Conservation (phyloP, 83 land plant genomes). For the Diphasiastrum complanatum region DNA sequence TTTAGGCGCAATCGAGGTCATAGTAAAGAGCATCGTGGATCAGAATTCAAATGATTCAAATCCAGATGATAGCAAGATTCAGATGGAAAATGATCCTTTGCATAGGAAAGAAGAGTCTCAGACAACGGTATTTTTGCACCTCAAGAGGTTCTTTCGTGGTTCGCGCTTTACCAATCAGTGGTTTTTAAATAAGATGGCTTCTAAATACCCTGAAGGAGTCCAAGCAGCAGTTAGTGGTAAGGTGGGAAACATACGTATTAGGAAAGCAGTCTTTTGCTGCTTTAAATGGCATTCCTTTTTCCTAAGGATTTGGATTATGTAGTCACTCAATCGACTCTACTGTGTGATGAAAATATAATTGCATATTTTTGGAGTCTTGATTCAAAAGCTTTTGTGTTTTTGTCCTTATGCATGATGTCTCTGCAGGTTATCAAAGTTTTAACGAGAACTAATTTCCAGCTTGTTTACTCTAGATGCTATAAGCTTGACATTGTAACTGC, state of each 20-base stretch:
- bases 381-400: too few relatives aligned
- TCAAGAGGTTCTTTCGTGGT: slow-evolving; percentile 37
- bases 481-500: neutral
- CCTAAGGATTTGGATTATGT: too few relatives aligned
- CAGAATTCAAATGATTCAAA: neutral
- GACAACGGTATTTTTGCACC: slow-evolving; percentile 27
- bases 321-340: too few relatives aligned
- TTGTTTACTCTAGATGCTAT: neutral
- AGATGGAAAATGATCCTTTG: slow-evolving; percentile 8
- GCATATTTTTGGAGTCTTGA: too few relatives aligned
- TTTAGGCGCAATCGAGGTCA: slow-evolving; percentile 14
- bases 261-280: too few relatives aligned
- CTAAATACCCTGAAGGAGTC: slow-evolving; percentile 22
- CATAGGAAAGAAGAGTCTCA: neutral
- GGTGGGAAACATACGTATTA: too few relatives aligned
- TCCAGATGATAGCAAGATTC: slow-evolving; percentile 1
- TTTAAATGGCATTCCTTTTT: too few relatives aligned
- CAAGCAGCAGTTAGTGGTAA: slow-evolving; percentile 37
- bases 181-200: slow-evolving; percentile 30
- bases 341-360: too few relatives aligned
- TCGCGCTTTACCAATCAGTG: slow-evolving; percentile 26
- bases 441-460: neutral
- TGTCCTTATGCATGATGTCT: too few relatives aligned
- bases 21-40: slow-evolving; percentile 24
- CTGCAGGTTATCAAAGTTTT: too few relatives aligned